Base-by-base conservation (phyloP, 2,329 filamentous ascomycete species). In the Aspergillus pseudonomiae region DNA sequence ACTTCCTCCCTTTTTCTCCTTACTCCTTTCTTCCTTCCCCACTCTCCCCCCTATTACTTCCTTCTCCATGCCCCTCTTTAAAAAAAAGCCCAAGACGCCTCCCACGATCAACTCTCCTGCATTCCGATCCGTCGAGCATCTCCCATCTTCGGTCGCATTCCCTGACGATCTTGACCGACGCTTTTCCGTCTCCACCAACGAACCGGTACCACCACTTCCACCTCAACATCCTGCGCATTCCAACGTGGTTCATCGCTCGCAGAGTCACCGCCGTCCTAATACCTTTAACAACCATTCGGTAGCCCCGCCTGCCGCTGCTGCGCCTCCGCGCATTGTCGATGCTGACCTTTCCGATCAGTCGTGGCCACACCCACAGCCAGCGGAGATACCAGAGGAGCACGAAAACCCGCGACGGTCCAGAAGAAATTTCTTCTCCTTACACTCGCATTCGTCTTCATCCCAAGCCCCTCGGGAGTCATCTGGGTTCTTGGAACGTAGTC, bases 401-500 rank as follows among this genome's bases (percentile, higher is more conserved):
- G 67, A 71, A 61, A 60, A 69, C 60, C 64, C 62, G 64, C 71
- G 71, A 52, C 69, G 70, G 26, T 68, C 67, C 32, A 66, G 65
- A 26, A 63, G 68, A 56, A 71, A 64, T 39, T 62, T 71, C 21
- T 71, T 71, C 32, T 65, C 66, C 41, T 64, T 68, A 21, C 68
- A 69, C 28, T 67, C 69, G 19, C 68, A 69, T 28, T 67, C 69
- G 10, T 65, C 69, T 9, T 54, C 60, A 41, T 53, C 66, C 3
- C 52, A 34, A 24, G n/a, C 34, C 19, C 56, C 64, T 14, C 57
- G 64, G 30, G 65, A 68, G 46, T 62, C 72, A 9, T 69, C 71
- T 26, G 65, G 71, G 24, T 56, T 75, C 32, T 53, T 75, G 46
- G 73, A 73, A 48, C 74, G 73, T 54, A 73, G 67, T 55, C 60